Evolutionary conservation across 2,329 filamentous ascomycete species (phyloP).

Genomic region (Moelleriella libera): DNA sequence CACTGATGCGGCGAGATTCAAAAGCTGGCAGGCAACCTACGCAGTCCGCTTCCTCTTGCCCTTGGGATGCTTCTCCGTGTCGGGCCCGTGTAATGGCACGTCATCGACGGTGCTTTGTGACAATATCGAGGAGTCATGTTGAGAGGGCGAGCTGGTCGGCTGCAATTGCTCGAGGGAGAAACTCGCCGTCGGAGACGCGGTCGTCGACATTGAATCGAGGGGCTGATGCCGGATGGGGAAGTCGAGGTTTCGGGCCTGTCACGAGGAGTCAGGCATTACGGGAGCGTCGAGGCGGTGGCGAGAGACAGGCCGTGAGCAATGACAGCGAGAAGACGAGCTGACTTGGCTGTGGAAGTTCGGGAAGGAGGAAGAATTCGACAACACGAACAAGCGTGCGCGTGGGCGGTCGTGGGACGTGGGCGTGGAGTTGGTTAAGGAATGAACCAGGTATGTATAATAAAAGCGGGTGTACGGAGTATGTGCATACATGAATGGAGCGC

Average conservation of each 20-base stretch:
- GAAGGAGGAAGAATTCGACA: background rate
- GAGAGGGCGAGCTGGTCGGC: slow-evolving; percentile 9
- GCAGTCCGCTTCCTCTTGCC: slow-evolving; percentile 49
- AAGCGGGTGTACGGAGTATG: background rate
- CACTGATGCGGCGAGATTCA: background rate
- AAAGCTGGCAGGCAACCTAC: slow-evolving; percentile 26
- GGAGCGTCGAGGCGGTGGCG: background rate
- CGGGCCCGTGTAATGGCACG: slow-evolving; percentile 3
- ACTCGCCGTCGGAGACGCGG: slow-evolving; percentile 7
- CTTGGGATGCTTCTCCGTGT: slow-evolving; percentile 35
- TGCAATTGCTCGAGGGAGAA: slow-evolving; percentile 10
- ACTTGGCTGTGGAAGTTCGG: background rate
- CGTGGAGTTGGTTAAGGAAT: slow-evolving; percentile 4
- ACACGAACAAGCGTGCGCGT: slow-evolving; percentile 7
- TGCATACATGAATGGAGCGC: background rate
- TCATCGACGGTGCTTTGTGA: slow-evolving; percentile 5
- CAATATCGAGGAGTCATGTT: slow-evolving; percentile 10
- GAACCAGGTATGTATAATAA: slow-evolving; percentile 3
- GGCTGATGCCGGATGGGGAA: background rate
- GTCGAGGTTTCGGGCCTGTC: background rate
- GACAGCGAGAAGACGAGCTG: background rate
- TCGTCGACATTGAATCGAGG: slow-evolving; percentile 12
- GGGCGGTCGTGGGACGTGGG: slow-evolving; percentile 6
- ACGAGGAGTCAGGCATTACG: slow-evolving; percentile 6
- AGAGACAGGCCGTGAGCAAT: background rate